A percentile compares a stretch with the other conserved stretches of the same genome.
Conservation (phyloP, 1,139 yeast species). For the Saccharomyces uvarum region DNA sequence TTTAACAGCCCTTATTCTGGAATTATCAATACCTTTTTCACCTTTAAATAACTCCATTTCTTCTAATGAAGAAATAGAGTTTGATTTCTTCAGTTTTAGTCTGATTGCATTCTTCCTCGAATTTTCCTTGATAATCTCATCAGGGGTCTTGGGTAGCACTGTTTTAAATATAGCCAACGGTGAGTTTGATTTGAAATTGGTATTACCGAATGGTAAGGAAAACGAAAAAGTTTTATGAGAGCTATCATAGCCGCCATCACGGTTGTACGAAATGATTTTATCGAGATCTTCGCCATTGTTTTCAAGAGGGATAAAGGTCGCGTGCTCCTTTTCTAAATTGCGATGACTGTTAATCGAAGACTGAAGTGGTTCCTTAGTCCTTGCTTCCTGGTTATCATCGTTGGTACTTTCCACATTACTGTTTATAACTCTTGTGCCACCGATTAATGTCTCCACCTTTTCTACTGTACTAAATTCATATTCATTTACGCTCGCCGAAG, state of each 20-base stretch:
- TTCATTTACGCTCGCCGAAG: neutral
- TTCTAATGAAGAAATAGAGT: conserved; percentile 53
- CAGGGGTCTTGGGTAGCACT: conserved; percentile 10
- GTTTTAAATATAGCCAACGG: conserved; percentile 9
- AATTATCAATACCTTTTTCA: conserved; percentile 54
- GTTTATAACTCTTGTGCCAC: conserved; percentile 1
- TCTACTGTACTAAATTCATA: neutral
- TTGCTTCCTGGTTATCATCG: neutral
- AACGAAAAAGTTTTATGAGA: conserved; percentile 38
- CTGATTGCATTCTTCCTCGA: conserved; percentile 35
- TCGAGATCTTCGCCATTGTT: conserved; percentile 5
- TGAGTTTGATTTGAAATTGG: conserved; percentile 11
- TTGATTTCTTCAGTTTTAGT: conserved; percentile 46
- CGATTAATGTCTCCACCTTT: neutral
- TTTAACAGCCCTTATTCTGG: conserved; percentile 60
- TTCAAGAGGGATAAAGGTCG: neutral
- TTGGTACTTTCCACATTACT: neutral
- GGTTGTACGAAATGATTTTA: conserved; percentile 9
- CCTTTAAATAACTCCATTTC: conserved; percentile 54
- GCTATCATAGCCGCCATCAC: conserved; percentile 7
- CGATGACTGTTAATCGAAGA: neutral
- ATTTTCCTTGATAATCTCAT: conserved; percentile 8
- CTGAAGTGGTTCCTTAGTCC: neutral
- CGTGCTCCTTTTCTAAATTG: neutral
- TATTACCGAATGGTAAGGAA: conserved; percentile 39